Base-by-base conservation (phyloP, 257 asterid genomes). In the Solanum sitiens region DNA sequence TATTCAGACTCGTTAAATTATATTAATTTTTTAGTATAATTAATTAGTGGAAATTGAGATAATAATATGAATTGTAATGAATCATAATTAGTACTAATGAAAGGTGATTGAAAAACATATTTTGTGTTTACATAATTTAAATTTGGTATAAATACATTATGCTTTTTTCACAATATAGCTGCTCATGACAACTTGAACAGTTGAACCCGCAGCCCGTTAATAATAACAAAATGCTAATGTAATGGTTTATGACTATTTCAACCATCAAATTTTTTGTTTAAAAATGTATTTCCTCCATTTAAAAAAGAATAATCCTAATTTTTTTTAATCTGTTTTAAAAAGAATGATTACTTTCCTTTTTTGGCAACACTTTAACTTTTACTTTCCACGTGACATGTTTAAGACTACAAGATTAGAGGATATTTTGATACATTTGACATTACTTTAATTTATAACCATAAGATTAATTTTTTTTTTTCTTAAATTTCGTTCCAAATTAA, bases 171-270 rank as follows among this genome's bases (percentile, higher is more conserved):
- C 13, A 4, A 32, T 44, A 44, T 0, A 23, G 32, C 39, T 77
- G 37, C 37, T 14, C 12, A 44, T 4, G 23, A 25, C 45, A 42
- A 23, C 3, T 77, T 12, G 63, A 42, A 44, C 39, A 12, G 2
- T 77, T 12, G 63, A 42, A 25, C 39, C 39, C 1, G 8, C 83
- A 40, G 61, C 83, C 35, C 35, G 23, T 13, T 40, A n/a, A 70
- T 56, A 42, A 65, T 6, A 32, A 20, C 84, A 47, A 35, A 11
- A 44, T 32, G 83, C 74, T 47, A 63, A 71, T 80, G 73, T 82
- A 80, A 82, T 73, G 84, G 65, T 42, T 73, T 35, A 72, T 89
- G 86, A 89, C 87, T 56, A 67, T 68, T 83, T 86, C 45, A 30
- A 70, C 83, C 47, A 73, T 87, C 85, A 70, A 86, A 7, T 23